Conservation (phyloP, 345 rosid species). For the Noccaea bulbosa region DNA sequence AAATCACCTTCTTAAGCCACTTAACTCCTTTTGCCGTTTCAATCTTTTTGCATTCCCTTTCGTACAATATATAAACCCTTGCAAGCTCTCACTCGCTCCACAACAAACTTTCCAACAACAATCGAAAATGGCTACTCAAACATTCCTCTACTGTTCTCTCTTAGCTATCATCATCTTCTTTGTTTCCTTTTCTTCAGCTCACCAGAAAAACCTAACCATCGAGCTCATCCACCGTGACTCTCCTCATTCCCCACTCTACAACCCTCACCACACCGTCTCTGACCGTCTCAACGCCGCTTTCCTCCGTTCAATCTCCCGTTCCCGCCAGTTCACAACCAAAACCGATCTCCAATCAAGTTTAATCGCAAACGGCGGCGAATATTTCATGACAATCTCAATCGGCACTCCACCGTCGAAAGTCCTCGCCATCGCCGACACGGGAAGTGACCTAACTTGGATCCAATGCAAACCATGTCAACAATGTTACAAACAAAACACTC, state of each 20-base stretch:
- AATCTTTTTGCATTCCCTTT: conserved; percentile 8
- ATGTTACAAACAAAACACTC: conserved; percentile 38
- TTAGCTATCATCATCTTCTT: conserved; percentile 14
- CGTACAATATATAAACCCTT: conserved; percentile 23
- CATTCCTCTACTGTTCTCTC: conserved; percentile 14
- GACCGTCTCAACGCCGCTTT: conserved; percentile 42
- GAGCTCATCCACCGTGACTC: conserved; percentile 50
- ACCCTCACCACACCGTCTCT: conserved; percentile 29
- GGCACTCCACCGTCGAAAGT: conserved; percentile 43
- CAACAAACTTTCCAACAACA: neutral
- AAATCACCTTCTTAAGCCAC: neutral
- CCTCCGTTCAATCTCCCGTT: conserved; percentile 43
- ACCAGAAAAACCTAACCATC: conserved; percentile 15
- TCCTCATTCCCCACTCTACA: conserved; percentile 42
- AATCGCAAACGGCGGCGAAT: conserved; percentile 28
- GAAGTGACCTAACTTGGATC: conserved; percentile 42
- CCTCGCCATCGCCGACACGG: conserved; percentile 42
- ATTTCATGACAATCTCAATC: conserved; percentile 45
- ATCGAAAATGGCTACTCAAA: conserved; percentile 20
- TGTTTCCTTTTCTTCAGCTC: conserved; percentile 16
- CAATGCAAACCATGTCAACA: conserved; percentile 45
- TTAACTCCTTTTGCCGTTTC: conserved; percentile 28
- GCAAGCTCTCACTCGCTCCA: neutral
- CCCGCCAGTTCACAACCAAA: conserved; percentile 37
- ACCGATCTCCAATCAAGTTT: conserved; percentile 34